Conservation (phyloP, 2,329 filamentous ascomycete genomes). For the Beauveria asiatica region DNA sequence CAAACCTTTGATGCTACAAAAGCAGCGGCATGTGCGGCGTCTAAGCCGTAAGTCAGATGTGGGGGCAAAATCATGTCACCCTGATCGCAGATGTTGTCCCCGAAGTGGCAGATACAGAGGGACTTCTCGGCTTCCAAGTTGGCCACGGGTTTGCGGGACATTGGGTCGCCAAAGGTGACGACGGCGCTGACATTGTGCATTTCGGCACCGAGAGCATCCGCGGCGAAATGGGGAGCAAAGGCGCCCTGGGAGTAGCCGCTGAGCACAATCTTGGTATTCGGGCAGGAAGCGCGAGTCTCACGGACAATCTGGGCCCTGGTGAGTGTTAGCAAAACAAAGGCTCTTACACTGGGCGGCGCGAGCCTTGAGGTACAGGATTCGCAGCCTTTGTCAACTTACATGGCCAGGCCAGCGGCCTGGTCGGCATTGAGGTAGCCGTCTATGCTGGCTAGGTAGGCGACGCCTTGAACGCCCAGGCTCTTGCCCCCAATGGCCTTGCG, state of each 20-base stretch:
- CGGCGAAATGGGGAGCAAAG: conserved; percentile 20
- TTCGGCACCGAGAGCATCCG: conserved; percentile 16
- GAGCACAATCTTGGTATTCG: conserved; percentile 14
- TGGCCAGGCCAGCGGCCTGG: conserved; percentile 14
- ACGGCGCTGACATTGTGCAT: conserved; percentile 21
- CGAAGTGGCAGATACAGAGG: conserved; percentile 19
- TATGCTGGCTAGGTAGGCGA: conserved; percentile 21
- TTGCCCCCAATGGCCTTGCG: conserved; percentile 7
- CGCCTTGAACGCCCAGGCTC: conserved; percentile 19
- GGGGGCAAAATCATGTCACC: conserved; percentile 19
- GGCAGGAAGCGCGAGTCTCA: conserved; percentile 19
- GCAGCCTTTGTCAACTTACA: conserved; percentile 14
- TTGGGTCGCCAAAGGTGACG: conserved; percentile 25
- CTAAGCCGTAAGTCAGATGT: conserved; percentile 21
- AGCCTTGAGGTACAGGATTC: not conserved
- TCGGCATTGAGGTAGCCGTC: conserved; percentile 19
- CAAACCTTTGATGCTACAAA: conserved; percentile 16
- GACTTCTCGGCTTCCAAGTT: conserved; percentile 17
- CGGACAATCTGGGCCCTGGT: conserved; percentile 25
- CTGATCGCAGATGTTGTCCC: conserved; percentile 22
- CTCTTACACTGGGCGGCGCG: not conserved
- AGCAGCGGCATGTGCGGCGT: conserved; percentile 17
- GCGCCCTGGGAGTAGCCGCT: conserved; percentile 23
- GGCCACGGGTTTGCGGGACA: conserved; percentile 15
- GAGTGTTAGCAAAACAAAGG: not conserved